phyloP scores from a whole-genome alignment of 2,329 filamentous ascomycete species.

The Phaeomoniella chlamydospora region DNA sequence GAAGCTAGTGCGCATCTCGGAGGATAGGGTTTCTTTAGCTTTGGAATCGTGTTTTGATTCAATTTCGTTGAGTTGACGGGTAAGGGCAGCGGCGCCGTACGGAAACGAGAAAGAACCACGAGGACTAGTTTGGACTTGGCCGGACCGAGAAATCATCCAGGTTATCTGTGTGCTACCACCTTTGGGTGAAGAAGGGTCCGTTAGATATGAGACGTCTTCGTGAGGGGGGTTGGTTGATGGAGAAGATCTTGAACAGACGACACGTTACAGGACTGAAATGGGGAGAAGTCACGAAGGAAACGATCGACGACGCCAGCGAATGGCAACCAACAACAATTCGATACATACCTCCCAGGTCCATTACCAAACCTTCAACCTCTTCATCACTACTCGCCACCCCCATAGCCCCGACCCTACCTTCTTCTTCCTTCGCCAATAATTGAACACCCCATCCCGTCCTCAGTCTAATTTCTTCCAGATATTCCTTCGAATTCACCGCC shows the following conservation, averaged over 20 bases:
- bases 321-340: background rate
- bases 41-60: slow-evolving; percentile 23
- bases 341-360: slow-evolving; percentile 53
- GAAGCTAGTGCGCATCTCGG: slow-evolving; percentile 40
- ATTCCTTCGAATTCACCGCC: slow-evolving; percentile 57
- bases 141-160: slow-evolving; percentile 43
- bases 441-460: slow-evolving; percentile 54
- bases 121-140: slow-evolving; percentile 35
- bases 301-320: no score
- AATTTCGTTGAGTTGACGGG: slow-evolving; percentile 34
- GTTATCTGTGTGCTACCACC: slow-evolving; percentile 56
- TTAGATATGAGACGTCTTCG: slow-evolving; percentile 5
- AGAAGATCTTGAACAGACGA: background rate
- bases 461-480: slow-evolving; percentile 49
- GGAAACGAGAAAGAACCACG: slow-evolving; percentile 50
- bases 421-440: slow-evolving; percentile 63
- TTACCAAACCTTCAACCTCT: slow-evolving; percentile 60
- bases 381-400: slow-evolving; percentile 65
- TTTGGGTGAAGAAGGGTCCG: slow-evolving; percentile 5
- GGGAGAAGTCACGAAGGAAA: no score
- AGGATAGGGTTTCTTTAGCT: slow-evolving; percentile 22
- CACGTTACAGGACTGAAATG: no score
- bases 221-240: background rate
- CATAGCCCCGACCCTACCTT: slow-evolving; percentile 70
- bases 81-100: slow-evolving; percentile 55